Evolutionary conservation across 257 asterid genomes (phyloP).

Genomic region (Solanum pennellii): DNA sequence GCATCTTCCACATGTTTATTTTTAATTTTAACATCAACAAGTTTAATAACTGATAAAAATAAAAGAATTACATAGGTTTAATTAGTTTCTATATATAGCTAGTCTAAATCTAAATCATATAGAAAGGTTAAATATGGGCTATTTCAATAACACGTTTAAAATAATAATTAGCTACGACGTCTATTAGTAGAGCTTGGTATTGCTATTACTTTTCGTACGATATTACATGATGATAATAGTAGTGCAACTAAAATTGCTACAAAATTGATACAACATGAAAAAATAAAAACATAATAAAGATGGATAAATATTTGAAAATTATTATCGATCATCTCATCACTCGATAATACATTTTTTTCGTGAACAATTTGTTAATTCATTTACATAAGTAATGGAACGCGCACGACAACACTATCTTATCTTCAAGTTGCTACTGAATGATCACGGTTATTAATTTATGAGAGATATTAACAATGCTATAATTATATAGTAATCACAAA

Average conservation of each 20-base stretch:
- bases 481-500: not conserved
- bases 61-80: not conserved
- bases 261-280: not conserved
- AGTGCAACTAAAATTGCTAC: not conserved
- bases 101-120: not conserved
- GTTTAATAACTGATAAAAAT: not conserved
- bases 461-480: not conserved
- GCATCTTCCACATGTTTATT: not conserved
- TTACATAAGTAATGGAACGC: not conserved
- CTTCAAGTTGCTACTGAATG: not conserved
- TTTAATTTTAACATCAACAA: not conserved
- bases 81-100: not conserved
- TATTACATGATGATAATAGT: too few species aligned
- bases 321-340: too few species aligned
- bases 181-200: not conserved
- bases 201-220: not conserved
- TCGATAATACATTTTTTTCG: too few species aligned
- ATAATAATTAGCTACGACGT: not conserved
- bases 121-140: not conserved
- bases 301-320: too few species aligned
- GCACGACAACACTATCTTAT: not conserved
- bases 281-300: too few species aligned
- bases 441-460: too few species aligned
- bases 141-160: too few species aligned
- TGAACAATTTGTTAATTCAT: too few species aligned